Evolutionary conservation across 164 flowering plant species (phyloP).

Genomic region (Aristolochia fimbriata): DNA sequence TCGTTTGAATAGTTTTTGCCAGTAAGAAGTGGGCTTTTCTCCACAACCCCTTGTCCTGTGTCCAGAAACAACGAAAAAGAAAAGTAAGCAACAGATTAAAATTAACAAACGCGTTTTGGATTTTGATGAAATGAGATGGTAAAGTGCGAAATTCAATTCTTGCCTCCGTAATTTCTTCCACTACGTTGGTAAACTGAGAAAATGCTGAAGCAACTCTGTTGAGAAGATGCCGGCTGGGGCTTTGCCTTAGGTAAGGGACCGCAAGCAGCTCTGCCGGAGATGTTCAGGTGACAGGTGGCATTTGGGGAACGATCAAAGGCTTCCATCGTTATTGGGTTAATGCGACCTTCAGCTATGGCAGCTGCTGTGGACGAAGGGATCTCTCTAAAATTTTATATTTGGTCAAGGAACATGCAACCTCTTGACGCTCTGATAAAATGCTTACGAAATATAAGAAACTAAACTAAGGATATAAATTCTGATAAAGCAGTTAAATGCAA

Average conservation of each 20-base stretch:
- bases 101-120: too few species aligned
- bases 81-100: not conserved
- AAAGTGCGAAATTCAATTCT: conserved; percentile 1
- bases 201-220: conserved; percentile 32
- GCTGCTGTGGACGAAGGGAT: conserved; percentile 51
- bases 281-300: conserved; percentile 8
- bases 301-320: conserved; percentile 38
- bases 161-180: conserved; percentile 19
- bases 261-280: conserved; percentile 6
- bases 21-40: conserved; percentile 15
- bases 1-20: conserved; percentile 25
- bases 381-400: conserved; percentile 28
- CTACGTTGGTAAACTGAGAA: conserved; percentile 21
- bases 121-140: not conserved
- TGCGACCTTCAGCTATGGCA: conserved; percentile 64
- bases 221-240: conserved; percentile 9
- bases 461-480: not conserved
- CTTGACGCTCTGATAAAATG: not conserved
- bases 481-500: too few species aligned
- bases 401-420: not conserved
- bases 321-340: conserved; percentile 63
- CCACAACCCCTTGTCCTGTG: conserved; percentile 11
- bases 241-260: conserved; percentile 5
- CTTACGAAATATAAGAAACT: not conserved
- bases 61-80: not conserved